Conservation (phyloP, 75 land plant genomes). For the Cupressus sempervirens region DNA sequence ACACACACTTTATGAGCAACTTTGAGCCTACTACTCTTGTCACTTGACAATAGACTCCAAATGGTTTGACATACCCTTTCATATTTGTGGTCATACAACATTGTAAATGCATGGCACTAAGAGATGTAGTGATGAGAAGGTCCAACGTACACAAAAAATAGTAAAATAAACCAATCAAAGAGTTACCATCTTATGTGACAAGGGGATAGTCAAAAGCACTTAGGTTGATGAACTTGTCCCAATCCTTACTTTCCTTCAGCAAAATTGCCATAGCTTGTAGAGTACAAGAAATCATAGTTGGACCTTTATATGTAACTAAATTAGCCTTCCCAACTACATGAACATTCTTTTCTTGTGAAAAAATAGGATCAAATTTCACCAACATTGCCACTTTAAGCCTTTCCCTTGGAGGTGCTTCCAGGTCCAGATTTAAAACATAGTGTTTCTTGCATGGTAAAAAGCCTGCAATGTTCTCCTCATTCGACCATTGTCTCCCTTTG, state of each 20-base stretch:
- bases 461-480: conserved; percentile 92
- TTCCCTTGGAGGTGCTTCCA: conserved; percentile 89
- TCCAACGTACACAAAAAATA: not conserved
- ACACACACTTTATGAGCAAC: no score
- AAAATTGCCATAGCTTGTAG: conserved; percentile 85
- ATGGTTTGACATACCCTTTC: not conserved
- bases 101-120: not conserved
- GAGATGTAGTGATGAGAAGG: not conserved
- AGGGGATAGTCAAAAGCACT: conserved; percentile 98
- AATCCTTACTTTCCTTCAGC: conserved; percentile 66
- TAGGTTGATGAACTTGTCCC: conserved; percentile 97
- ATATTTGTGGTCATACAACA: not conserved
- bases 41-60: no score
- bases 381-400: conserved; percentile 67
- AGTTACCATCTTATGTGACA: conserved; percentile 88
- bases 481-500: conserved; percentile 78
- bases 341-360: conserved; percentile 69
- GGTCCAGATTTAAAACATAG: conserved; percentile 80
- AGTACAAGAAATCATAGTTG: conserved; percentile 94
- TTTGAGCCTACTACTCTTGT: no score
- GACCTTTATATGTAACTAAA: conserved; percentile 89
- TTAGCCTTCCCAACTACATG: conserved; percentile 76
- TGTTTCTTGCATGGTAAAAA: conserved; percentile 85
- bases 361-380: conserved; percentile 60
- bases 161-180: not conserved